Evolutionary conservation across 192 early-diverging fungal genomes (phyloP).

Genomic region (Coemansia sp.): DNA sequence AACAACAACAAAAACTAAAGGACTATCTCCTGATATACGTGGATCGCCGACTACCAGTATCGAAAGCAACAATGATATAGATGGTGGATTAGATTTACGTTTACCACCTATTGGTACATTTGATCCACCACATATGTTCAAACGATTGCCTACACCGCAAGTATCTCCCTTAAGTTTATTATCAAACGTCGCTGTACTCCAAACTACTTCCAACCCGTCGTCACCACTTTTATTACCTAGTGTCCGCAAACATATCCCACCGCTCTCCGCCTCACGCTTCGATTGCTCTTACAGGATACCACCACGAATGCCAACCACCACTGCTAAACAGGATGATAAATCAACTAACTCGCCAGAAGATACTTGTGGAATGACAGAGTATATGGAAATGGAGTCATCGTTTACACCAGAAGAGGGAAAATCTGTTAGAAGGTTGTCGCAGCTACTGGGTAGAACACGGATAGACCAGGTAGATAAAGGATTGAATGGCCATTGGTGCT

Average conservation of each 20-base stretch:
- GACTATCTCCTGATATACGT: too few species aligned
- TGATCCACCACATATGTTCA: background rate
- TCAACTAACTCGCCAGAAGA: too few species aligned
- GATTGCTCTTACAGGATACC: slow-evolving; percentile 11
- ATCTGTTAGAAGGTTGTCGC: slow-evolving; percentile 1
- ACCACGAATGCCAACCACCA: background rate
- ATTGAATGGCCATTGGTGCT: background rate
- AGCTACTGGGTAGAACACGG: background rate
- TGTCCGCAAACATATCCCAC: background rate
- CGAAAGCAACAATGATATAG: too few species aligned
- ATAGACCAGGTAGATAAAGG: background rate
- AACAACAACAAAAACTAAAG: too few species aligned
- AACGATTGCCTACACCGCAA: background rate
- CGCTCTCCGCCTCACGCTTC: slow-evolving; percentile 20
- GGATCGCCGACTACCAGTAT: too few species aligned
- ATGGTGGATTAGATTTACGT: too few species aligned
- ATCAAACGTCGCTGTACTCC: slow-evolving; percentile 8
- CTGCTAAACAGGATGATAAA: too few species aligned
- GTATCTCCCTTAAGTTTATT: slow-evolving; percentile 10
- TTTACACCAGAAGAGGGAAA: too few species aligned
- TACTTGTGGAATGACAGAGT: background rate
- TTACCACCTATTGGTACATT: slow-evolving; percentile 8
- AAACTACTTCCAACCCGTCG: background rate
- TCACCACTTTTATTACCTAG: background rate
- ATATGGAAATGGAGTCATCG: too few species aligned